phyloP scores from a whole-genome alignment of 2,329 filamentous ascomycete species.

The Talaromyces sp. region DNA sequence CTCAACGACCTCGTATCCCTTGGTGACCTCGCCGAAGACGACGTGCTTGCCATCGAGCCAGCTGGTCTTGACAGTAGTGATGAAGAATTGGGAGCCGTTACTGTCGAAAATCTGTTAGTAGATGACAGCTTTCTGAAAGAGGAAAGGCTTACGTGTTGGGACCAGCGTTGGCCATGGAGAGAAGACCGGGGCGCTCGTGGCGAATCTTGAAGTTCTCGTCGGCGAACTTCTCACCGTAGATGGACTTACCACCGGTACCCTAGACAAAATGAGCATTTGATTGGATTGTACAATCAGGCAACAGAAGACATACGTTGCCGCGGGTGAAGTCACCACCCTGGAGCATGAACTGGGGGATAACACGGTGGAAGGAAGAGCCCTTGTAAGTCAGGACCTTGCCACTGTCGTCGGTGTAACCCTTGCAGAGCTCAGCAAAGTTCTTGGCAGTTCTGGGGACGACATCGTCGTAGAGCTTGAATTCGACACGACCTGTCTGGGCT shows the following conservation, averaged over 20 bases:
- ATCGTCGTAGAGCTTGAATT: slow-evolving; percentile 83
- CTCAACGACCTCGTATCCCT: slow-evolving; percentile 54
- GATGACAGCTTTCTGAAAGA: neutral
- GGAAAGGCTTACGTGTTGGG: slow-evolving; percentile 72
- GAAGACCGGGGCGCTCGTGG: slow-evolving; percentile 72
- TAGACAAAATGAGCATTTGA: slow-evolving; percentile 37
- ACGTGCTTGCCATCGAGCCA: slow-evolving; percentile 69
- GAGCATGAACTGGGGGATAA: slow-evolving; percentile 92
- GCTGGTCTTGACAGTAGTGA: slow-evolving; percentile 64
- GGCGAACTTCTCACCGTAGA: slow-evolving; percentile 91
- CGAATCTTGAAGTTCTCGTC: slow-evolving; percentile 84
- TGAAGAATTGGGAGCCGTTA: slow-evolving; percentile 72
- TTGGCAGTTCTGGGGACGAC: slow-evolving; percentile 81
- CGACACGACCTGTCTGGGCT: slow-evolving; percentile 77
- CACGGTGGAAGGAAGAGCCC: slow-evolving; percentile 83
- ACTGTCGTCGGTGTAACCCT: slow-evolving; percentile 60
- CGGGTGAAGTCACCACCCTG: slow-evolving; percentile 96
- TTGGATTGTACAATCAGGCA: neutral
- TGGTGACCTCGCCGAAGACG: slow-evolving; percentile 64
- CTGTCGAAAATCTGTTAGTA: slow-evolving; percentile 31
- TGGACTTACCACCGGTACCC: slow-evolving; percentile 89
- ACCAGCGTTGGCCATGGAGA: slow-evolving; percentile 95
- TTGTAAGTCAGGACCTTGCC: slow-evolving; percentile 52
- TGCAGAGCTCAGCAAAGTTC: slow-evolving; percentile 86
- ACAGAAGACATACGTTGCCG: slow-evolving; percentile 65